Conservation (phyloP, 2,329 filamentous ascomycete species). For the Colletotrichum sansevieriae region DNA sequence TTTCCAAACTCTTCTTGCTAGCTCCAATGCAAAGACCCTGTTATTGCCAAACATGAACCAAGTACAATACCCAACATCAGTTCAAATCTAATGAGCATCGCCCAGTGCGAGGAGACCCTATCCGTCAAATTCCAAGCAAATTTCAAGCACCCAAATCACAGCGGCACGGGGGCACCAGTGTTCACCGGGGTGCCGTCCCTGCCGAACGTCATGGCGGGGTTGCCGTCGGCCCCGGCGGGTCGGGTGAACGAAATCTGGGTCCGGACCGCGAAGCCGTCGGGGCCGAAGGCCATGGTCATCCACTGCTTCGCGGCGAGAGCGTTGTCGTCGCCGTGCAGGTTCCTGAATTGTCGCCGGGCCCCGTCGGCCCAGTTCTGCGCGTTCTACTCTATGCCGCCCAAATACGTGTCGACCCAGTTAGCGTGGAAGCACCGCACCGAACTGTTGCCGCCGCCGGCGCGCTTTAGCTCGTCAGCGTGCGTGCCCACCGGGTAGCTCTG, state of each 20-base stretch:
- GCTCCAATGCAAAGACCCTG: neutral
- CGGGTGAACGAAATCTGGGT: neutral
- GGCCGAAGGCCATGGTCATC: slow-evolving; percentile 5
- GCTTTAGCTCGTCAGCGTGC: neutral
- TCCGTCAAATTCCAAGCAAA: too few relatives aligned
- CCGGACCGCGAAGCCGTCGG: neutral
- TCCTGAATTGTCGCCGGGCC: neutral
- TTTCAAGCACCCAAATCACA: neutral
- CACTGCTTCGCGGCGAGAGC: neutral
- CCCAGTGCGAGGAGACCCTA: neutral
- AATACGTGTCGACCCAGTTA: slow-evolving; percentile 1
- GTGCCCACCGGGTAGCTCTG: slow-evolving; percentile 3
- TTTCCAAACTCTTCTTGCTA: neutral
- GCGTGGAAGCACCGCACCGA: slow-evolving; percentile 22
- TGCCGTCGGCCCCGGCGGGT: neutral
- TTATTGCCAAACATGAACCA: too few relatives aligned
- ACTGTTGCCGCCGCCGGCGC: neutral
- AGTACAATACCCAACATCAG: too few relatives aligned
- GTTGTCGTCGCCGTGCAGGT: neutral
- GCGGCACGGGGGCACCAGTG: neutral
- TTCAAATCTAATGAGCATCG: neutral
- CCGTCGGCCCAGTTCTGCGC: neutral
- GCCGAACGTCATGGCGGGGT: slow-evolving; percentile 11
- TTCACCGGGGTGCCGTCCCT: neutral
- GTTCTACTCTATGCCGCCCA: neutral